Conservation (phyloP, 257 asterid species). For the Scutellaria barbata region DNA sequence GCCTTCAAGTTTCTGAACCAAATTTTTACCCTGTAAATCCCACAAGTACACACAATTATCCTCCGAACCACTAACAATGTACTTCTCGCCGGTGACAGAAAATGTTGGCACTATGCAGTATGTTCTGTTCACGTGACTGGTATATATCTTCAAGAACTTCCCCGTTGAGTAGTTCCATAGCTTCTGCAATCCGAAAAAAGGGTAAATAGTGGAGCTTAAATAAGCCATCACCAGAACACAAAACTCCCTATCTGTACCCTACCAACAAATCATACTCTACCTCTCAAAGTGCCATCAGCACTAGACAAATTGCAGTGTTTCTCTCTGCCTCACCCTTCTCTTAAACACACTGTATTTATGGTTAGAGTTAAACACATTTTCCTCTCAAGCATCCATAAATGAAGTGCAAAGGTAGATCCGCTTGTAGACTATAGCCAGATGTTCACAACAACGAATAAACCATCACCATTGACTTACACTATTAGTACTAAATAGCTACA, state of each 20-base stretch:
- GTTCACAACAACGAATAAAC: background rate
- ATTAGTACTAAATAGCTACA: background rate
- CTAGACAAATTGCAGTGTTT: background rate
- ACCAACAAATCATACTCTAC: slow-evolving; percentile 11
- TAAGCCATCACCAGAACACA: background rate
- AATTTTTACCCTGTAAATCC: slow-evolving; percentile 75
- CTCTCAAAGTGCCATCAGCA: slow-evolving; percentile 11
- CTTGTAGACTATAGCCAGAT: background rate
- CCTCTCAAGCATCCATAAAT: slow-evolving; percentile 9
- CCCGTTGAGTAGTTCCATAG: slow-evolving; percentile 78
- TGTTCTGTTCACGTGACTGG: slow-evolving; percentile 67
- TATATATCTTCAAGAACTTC: slow-evolving; percentile 64
- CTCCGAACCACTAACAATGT: slow-evolving; percentile 85
- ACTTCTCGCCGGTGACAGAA: slow-evolving; percentile 76
- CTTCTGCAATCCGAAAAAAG: slow-evolving; percentile 54
- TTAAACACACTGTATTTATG: background rate
- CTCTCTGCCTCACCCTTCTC: background rate
- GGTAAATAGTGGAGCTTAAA: slow-evolving; percentile 1
- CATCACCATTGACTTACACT: background rate
- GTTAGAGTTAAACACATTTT: background rate
- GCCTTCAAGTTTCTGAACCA: slow-evolving; percentile 86
- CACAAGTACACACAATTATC: slow-evolving; percentile 78
- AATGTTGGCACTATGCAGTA: slow-evolving; percentile 77
- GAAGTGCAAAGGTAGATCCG: background rate
- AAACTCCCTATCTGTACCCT: background rate